A percentile compares a stretch with the other conserved stretches of the same genome.
Evolutionary conservation across 108 stramenopile species (phyloP).

Genomic region (Skeletonema costatum): DNA sequence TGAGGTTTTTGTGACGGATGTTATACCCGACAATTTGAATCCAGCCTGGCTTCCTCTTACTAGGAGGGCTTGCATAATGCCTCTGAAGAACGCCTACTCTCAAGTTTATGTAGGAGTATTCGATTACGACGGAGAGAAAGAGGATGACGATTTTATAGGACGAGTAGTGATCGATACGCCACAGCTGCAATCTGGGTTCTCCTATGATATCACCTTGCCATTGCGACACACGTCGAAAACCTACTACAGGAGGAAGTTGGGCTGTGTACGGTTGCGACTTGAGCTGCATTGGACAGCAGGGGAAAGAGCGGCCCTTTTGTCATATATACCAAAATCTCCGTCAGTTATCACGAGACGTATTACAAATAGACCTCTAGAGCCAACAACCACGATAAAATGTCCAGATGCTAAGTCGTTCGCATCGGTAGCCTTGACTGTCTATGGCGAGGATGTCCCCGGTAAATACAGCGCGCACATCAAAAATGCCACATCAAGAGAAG

Average conservation of each 20-base stretch:
- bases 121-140: constrained; percentile 57
- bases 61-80: constrained; percentile 62
- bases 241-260: constrained; percentile 49
- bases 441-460: constrained; percentile 59
- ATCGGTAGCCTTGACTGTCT: constrained; percentile 57
- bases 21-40: constrained; percentile 47
- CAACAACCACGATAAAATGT: constrained; percentile 43
- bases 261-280: constrained; percentile 60
- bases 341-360: not conserved
- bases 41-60: constrained; percentile 61
- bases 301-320: constrained; percentile 58
- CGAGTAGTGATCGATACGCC: constrained; percentile 54
- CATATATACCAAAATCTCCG: constrained; percentile 48
- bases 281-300: constrained; percentile 46
- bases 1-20: constrained; percentile 65
- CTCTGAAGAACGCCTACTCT: constrained; percentile 58
- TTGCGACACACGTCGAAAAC: constrained; percentile 52
- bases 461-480: constrained; percentile 42
- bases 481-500: constrained; percentile 42
- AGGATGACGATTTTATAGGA: constrained; percentile 71
- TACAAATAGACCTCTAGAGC: not conserved
- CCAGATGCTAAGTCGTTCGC: constrained; percentile 59
- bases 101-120: constrained; percentile 60
- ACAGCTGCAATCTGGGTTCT: constrained; percentile 17
- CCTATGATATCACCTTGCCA: constrained; percentile 64